These are phyloP conservation scores for Aspergillus fijiensis DNA, from an alignment of 2,329 filamentous ascomycete genomes.

Conservation along the genomic window DNA sequence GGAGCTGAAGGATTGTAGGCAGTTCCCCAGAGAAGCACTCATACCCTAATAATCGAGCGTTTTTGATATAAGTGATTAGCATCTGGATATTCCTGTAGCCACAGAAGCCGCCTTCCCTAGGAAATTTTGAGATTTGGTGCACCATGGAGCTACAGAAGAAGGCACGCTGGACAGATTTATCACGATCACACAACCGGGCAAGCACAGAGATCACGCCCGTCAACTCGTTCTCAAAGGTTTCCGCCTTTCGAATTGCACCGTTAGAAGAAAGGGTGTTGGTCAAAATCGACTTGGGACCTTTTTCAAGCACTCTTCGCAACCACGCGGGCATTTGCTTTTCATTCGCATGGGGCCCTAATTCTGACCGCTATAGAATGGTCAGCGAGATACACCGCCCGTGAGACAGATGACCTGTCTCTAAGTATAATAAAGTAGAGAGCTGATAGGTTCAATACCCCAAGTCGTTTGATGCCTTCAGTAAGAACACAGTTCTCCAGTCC, in stretches of 20 bases:
- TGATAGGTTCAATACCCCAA: conserved; percentile 27
- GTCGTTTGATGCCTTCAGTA: conserved; percentile 24
- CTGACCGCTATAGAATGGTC: conserved; percentile 47
- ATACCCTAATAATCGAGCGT: conserved; percentile 55
- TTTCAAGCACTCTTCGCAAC: conserved; percentile 63
- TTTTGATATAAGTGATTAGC: conserved; percentile 75
- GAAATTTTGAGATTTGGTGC: conserved; percentile 77
- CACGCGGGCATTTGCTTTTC: conserved; percentile 73
- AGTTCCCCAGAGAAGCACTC: conserved; percentile 61
- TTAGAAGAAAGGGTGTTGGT: conserved; percentile 51
- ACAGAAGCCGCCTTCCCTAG: conserved; percentile 85
- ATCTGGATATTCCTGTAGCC: conserved; percentile 96
- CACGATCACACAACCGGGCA: conserved; percentile 63
- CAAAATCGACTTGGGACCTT: conserved; percentile 57
- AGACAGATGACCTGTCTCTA: background rate
- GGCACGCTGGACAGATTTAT: conserved; percentile 63
- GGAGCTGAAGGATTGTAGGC: conserved; percentile 77
- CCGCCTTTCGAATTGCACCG: conserved; percentile 45
- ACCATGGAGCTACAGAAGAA: conserved; percentile 78
- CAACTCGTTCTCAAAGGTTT: conserved; percentile 49
- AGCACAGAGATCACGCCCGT: conserved; percentile 62
- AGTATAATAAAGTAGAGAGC: background rate
- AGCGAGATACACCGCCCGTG: conserved; percentile 11
- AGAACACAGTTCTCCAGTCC: background rate
- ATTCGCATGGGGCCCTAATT: conserved; percentile 70